Evolutionary conservation across 192 early-diverging fungal genomes (phyloP), one percentile per base, ranked within the genome.

Genomic region (Mortierella hygrophila): DNA sequence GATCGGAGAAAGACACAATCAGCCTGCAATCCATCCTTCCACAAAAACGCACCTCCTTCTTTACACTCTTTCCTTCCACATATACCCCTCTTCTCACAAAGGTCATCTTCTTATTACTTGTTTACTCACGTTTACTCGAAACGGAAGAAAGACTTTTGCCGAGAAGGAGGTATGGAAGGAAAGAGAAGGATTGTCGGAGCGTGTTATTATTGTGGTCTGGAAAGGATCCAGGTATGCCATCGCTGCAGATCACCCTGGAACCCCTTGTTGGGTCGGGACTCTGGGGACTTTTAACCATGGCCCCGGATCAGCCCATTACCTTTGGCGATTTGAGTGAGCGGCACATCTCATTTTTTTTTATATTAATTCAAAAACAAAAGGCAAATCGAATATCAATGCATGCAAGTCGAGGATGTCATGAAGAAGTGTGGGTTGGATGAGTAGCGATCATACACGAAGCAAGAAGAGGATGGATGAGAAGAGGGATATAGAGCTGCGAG

Each of bases 321-420:
- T 85, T 85, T 85, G 83, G 78, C 78, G 83, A 85, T 85, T 85
- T 85, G 83, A 85, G 83, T 76, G 78, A 77, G 78, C 41, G 83
- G 38, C 77, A 85, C 83, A 85, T 85, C 49, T 57, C 46, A 21
- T 71, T 15, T 54, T 71, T 65, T 72, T 49, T 63, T 15, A 68
- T 52, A 60, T 65, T 20, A 75, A 82, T 29, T 49, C 29, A 82
- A 80, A 69, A 40, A 41, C 44, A 75, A 68, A 38, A 68, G 4
- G 4, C 29, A 75, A 40, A 57, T 73, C 10, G 10, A 13, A 26
- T 41, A 40, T 10, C 13, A 20, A 40, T 78, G 42, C 10, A 69
- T 29, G 32, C 42, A 52, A 29, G 20, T 3, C 15, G 46, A 6
- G 72, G 41, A 68, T 68, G 3, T 68, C 15, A 68, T 68, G 65